Percentiles rank a stretch among this genome's conserved stretches.
Conservation (phyloP, 768 basidiomycete genomes). For the Boletus reticuloceps region DNA sequence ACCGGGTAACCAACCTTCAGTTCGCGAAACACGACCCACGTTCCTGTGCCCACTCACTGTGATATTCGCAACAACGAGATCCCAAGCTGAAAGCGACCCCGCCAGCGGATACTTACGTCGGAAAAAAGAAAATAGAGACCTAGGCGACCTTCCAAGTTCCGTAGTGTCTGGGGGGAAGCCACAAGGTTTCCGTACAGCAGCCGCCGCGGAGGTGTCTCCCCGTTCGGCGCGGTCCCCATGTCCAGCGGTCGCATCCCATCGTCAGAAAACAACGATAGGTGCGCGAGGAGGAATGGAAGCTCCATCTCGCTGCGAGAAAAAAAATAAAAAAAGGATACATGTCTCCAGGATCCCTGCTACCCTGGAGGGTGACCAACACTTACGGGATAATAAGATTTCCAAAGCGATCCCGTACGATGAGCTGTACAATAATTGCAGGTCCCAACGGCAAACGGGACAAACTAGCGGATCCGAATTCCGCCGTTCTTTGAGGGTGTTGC, state of each 20-base stretch:
- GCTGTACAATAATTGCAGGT: constrained; percentile 79
- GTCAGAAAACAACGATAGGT: constrained; percentile 70
- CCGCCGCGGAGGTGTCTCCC: constrained; percentile 47
- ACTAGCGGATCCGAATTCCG: constrained; percentile 73
- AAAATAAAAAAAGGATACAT: constrained; percentile 16
- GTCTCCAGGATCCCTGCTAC: constrained; percentile 20
- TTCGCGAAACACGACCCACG: constrained; percentile 8
- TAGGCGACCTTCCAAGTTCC: constrained; percentile 75
- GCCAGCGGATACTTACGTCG: constrained; percentile 81
- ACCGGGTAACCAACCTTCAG: constrained; percentile 17
- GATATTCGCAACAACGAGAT: constrained; percentile 73
- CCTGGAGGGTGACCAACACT: constrained; percentile 36
- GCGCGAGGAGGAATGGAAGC: constrained; percentile 83
- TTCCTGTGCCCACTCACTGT: constrained; percentile 49
- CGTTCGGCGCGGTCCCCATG: constrained; percentile 51
- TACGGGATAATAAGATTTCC: constrained; percentile 78
- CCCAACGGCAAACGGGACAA: constrained; percentile 81
- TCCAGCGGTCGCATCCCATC: constrained; percentile 66
- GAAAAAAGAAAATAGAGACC: constrained; percentile 91
- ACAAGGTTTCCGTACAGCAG: constrained; percentile 85
- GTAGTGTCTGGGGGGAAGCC: constrained; percentile 74
- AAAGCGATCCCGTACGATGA: constrained; percentile 69
- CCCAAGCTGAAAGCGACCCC: constrained; percentile 73
- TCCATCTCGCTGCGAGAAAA: constrained; percentile 67
- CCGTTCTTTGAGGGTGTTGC: constrained; percentile 79